phyloP scores from a whole-genome alignment of 164 flowering plant genomes.

The Chloranthus sessilifolius region DNA sequence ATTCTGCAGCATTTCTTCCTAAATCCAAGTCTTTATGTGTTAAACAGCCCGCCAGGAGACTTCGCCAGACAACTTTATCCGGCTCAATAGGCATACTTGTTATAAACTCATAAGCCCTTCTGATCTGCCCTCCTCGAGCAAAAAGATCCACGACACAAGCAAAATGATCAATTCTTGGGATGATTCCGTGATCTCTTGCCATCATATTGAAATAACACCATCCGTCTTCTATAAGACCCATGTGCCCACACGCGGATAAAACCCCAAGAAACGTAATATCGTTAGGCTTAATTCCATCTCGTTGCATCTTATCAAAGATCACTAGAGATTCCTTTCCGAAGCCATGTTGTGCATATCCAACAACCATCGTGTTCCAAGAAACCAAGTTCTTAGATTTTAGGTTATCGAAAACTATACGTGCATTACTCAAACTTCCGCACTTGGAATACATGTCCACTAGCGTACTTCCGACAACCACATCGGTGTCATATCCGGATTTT shows the following conservation, averaged over 20 bases:
- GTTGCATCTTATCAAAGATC: conserved; percentile 25
- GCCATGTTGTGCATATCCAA: conserved; percentile 46
- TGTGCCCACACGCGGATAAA: conserved; percentile 36
- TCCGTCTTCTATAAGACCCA: conserved; percentile 36
- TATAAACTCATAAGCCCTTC: conserved; percentile 32
- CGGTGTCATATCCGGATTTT: conserved; percentile 27
- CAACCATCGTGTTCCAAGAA: conserved; percentile 42
- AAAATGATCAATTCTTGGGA: conserved; percentile 33
- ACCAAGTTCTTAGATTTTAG: conserved; percentile 27
- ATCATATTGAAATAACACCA: conserved; percentile 22
- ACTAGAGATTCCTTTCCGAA: conserved; percentile 36
- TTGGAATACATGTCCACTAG: conserved; percentile 51
- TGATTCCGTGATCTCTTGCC: conserved; percentile 25
- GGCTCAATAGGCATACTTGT: conserved; percentile 14
- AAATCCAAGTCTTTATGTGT: conserved; percentile 24
- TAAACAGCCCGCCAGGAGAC: conserved; percentile 36
- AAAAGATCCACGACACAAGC: conserved; percentile 42
- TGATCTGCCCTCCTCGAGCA: conserved; percentile 30
- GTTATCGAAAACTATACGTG: conserved; percentile 24
- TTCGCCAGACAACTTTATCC: conserved; percentile 40
- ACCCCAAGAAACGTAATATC: conserved; percentile 40
- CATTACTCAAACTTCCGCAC: conserved; percentile 31
- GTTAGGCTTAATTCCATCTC: conserved; percentile 28
- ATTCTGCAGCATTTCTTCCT: conserved; percentile 33
- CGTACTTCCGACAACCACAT: conserved; percentile 37